Evolutionary conservation across 164 flowering plant species (phyloP).

Genomic region (Santalum album): DNA sequence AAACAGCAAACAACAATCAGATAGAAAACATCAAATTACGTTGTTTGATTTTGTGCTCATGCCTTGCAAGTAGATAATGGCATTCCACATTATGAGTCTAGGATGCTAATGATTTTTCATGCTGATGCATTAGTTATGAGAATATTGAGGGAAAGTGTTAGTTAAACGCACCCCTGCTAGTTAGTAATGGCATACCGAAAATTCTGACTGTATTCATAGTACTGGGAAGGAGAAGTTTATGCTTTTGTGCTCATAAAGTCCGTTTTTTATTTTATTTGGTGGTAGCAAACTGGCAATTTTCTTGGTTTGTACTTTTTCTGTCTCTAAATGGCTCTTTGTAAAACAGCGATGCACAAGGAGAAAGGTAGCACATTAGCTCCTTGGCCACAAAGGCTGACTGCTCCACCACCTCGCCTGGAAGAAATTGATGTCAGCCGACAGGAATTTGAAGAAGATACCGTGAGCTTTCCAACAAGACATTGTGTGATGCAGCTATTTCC

Average conservation of each 20-base stretch:
- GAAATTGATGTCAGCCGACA: conserved; percentile 55
- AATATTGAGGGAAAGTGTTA: too few species aligned
- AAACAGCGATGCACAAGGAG: conserved; percentile 55
- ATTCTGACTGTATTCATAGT: too few species aligned
- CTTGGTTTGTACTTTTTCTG: not conserved
- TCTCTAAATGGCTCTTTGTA: not conserved
- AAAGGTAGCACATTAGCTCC: conserved; percentile 66
- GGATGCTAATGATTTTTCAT: not conserved
- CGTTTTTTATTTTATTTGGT: not conserved
- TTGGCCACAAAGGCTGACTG: conserved; percentile 76
- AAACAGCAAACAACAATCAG: too few species aligned
- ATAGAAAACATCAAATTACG: too few species aligned
- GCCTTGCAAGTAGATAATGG: too few species aligned
- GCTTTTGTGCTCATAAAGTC: too few species aligned
- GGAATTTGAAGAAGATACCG: conserved; percentile 58
- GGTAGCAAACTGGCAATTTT: not conserved
- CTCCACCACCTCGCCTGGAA: conserved; percentile 68
- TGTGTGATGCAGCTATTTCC: not conserved
- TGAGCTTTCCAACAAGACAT: conserved; percentile 18
- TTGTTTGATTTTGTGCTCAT: too few species aligned
- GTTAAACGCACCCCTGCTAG: not conserved
- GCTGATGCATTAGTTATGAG: too few species aligned
- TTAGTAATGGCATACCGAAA: not conserved
- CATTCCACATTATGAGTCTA: too few species aligned
- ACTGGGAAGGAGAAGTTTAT: too few species aligned